A percentile compares a stretch with the other conserved stretches of the same genome.
Conservation (phyloP, 164 flowering plant species). For the Vitis amurensis region DNA sequence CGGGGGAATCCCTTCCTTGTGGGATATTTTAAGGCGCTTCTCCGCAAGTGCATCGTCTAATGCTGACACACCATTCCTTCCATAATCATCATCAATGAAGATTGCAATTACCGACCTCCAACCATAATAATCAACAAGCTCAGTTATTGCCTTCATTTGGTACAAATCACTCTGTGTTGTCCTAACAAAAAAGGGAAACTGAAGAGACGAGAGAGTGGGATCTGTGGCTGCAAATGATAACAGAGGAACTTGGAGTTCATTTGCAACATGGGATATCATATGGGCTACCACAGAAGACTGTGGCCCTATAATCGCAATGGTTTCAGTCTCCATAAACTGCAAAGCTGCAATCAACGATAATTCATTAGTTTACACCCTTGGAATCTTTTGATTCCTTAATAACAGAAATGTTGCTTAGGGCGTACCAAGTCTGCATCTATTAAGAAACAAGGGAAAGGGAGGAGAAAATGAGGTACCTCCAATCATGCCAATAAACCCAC, state of each 20-base stretch:
- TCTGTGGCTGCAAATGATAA: slow-evolving; percentile 89
- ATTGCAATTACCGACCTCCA: slow-evolving; percentile 81
- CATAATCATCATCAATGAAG: slow-evolving; percentile 74
- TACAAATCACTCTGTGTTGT: slow-evolving; percentile 70
- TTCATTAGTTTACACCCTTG: no score
- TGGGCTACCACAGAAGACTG: slow-evolving; percentile 83
- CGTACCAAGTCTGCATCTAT: neutral
- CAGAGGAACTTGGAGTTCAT: slow-evolving; percentile 83
- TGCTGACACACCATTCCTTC: slow-evolving; percentile 81
- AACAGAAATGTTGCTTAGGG: neutral
- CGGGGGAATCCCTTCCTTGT: slow-evolving; percentile 58
- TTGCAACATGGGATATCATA: slow-evolving; percentile 65
- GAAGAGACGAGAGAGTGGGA: slow-evolving; percentile 75
- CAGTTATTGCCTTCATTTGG: slow-evolving; percentile 89
- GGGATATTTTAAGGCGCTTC: slow-evolving; percentile 64
- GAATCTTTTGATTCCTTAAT: neutral
- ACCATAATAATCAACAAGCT: slow-evolving; percentile 58
- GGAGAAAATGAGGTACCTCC: slow-evolving; percentile 49
- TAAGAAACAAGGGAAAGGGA: neutral
- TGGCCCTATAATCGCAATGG: slow-evolving; percentile 81
- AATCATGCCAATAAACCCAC: slow-evolving; percentile 73
- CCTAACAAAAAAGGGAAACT: slow-evolving; percentile 78
- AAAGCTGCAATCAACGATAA: slow-evolving; percentile 48
- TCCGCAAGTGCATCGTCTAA: slow-evolving; percentile 66
- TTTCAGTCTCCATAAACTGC: slow-evolving; percentile 78